A percentile compares a stretch with the other conserved stretches of the same genome.
Conservation (phyloP, 495 filamentous ascomycete species). For the Xylaria curta region DNA sequence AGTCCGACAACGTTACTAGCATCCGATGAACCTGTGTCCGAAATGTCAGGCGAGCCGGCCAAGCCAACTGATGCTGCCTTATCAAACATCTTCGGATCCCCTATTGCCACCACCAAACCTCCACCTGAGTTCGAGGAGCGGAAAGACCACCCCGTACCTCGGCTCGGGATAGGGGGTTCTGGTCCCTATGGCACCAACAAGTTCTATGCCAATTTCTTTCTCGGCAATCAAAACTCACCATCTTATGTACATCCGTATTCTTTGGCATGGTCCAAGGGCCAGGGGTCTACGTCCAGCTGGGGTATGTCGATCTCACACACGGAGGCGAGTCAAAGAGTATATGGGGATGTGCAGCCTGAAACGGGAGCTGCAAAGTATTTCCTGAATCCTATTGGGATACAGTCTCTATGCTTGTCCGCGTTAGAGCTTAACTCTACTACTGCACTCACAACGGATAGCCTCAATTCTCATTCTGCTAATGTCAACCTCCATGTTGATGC, state of each 20-base stretch:
- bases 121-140: slow-evolving; percentile 59
- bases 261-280: slow-evolving; percentile 75
- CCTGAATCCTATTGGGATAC: slow-evolving; percentile 81
- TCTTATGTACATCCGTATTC: slow-evolving; percentile 89
- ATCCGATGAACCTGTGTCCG: neutral
- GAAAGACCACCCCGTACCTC: slow-evolving; percentile 50
- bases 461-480: slow-evolving; percentile 74
- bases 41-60: slow-evolving; percentile 26
- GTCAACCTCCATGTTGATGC: slow-evolving; percentile 65
- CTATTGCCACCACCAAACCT: slow-evolving; percentile 66
- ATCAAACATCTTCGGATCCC: slow-evolving; percentile 56
- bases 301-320: slow-evolving; percentile 79
- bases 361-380: slow-evolving; percentile 73
- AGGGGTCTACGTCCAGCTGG: slow-evolving; percentile 70
- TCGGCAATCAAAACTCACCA: slow-evolving; percentile 72
- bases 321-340: slow-evolving; percentile 68
- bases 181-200: slow-evolving; percentile 81
- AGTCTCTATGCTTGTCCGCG: slow-evolving; percentile 80
- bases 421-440: slow-evolving; percentile 68
- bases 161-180: slow-evolving; percentile 48
- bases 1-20: slow-evolving; percentile 12
- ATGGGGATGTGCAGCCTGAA: slow-evolving; percentile 53
- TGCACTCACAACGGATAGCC: slow-evolving; percentile 65
- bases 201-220: slow-evolving; percentile 89
- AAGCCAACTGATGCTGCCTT: slow-evolving; percentile 31